Evolutionary conservation across 1,284 basidiomycete species (phyloP), one percentile per base, ranked within the genome.

Genomic region (Tilletia walkeri): DNA sequence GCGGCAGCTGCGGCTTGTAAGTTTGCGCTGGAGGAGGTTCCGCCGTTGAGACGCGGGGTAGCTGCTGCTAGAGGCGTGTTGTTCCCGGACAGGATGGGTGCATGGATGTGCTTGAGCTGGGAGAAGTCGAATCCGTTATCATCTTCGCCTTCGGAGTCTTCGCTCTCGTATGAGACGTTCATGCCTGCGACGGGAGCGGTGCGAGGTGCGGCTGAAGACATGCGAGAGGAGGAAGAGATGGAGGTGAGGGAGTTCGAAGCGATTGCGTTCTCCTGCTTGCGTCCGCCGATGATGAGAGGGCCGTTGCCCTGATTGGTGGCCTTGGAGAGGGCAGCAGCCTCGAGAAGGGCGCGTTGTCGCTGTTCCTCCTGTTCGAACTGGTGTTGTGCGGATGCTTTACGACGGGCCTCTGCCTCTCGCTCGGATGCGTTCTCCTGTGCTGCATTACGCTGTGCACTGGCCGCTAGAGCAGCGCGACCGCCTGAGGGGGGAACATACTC

Each of bases 81-180:
- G 41, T 45, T 45, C 50, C 50, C 39, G n/a, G 14, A 12, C 14
- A 65, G 6, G 7, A 48, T 20, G 36, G 63, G 39, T 3, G 63
- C 38, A 39, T 65, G 45, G 63, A 48, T 41, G 63, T 41, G 63
- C 20, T 41, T 45, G n/a, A 65, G 63, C 18, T 48, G 63, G 63
- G 39, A 65, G 16, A 41, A n/a, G 38, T 72, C 82, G 5, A 85
- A 85, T 67, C 88, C 87, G 41, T 84, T 82, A 70, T 88, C 88
- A 67, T 65, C 85, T 67, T 90, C 89, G 20, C 86, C 88, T 65
- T 88, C 89, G 2, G 84, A 85, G 41, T 88, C 89, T 0, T 85
- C 87, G 86, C 39, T 45, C 63, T 45, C 38, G 39, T 65, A 41
- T 1, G n/a, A 20, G 39, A 41, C 63, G 39, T 65, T 48, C 36